Percentiles rank a stretch among this genome's conserved stretches.
These are phyloP conservation scores for Saccharomycopsis sp. DNA, from an alignment of 805 yeast species.

Conservation along the genomic window DNA sequence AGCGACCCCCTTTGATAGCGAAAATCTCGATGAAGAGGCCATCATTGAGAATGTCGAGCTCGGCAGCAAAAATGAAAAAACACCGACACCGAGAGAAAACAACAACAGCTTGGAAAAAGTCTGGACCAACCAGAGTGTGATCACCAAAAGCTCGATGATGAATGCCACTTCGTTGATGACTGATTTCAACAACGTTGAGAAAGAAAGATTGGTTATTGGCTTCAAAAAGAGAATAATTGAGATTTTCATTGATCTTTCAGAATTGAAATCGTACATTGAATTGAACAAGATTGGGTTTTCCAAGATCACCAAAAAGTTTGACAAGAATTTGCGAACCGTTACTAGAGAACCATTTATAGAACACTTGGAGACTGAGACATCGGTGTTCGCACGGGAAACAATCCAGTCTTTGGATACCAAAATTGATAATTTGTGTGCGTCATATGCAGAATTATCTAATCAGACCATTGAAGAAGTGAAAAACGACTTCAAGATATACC, in stretches of 20 bases:
- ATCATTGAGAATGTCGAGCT: not conserved
- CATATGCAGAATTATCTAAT: constrained; percentile 26
- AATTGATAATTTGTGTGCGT: constrained; percentile 26
- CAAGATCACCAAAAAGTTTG: constrained; percentile 86
- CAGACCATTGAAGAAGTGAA: constrained; percentile 35
- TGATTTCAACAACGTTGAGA: not conserved
- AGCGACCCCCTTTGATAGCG: too few species aligned
- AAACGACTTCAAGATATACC: constrained; percentile 39
- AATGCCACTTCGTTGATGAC: constrained; percentile 2
- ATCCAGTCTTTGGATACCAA: constrained; percentile 28
- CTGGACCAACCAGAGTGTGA: not conserved
- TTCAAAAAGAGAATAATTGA: constrained; percentile 54
- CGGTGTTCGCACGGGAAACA: constrained; percentile 30
- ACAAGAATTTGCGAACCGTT: constrained; percentile 55
- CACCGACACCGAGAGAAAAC: not conserved
- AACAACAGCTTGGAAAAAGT: not conserved
- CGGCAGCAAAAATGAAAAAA: not conserved
- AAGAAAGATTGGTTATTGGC: not conserved
- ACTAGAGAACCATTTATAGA: constrained; percentile 4
- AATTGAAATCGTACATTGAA: constrained; percentile 74
- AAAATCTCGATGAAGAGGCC: not conserved
- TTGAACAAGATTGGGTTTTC: constrained; percentile 82
- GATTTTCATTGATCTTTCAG: constrained; percentile 67
- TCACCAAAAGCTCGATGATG: not conserved
- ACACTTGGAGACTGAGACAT: constrained; percentile 25